phyloP scores from a whole-genome alignment of 352 stramenopile genomes.

The Phytophthora nicotianae region DNA sequence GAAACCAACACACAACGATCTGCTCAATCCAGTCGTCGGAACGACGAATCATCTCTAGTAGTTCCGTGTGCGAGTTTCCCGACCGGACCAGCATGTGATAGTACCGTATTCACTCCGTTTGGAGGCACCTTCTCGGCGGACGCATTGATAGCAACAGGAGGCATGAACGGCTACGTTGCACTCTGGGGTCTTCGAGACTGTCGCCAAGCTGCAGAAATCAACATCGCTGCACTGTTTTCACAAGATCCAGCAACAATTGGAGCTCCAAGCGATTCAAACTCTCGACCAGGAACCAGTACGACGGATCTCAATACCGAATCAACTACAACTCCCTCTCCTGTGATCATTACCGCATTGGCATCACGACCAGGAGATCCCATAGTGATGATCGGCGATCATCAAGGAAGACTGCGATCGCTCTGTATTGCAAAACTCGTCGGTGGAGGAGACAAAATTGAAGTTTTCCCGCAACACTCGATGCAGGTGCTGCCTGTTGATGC shows the following conservation, averaged over 20 bases:
- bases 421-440: constrained; percentile 61
- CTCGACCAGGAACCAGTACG: constrained; percentile 19
- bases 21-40: constrained; percentile 1
- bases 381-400: constrained; percentile 64
- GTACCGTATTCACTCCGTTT: constrained; percentile 58
- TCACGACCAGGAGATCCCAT: constrained; percentile 58
- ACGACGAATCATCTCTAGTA: constrained; percentile 39
- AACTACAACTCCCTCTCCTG: not conserved
- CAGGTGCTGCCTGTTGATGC: constrained; percentile 41
- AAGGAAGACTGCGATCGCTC: constrained; percentile 58
- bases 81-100: constrained; percentile 49
- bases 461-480: constrained; percentile 66
- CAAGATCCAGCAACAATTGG: constrained; percentile 20
- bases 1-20: constrained; percentile 24
- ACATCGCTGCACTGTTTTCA: constrained; percentile 49
- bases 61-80: constrained; percentile 56
- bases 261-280: constrained; percentile 1
- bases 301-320: constrained; percentile 1
- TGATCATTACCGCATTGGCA: constrained; percentile 56
- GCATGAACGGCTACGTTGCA: constrained; percentile 46
- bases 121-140: constrained; percentile 53
- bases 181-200: constrained; percentile 64
- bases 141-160: constrained; percentile 58
- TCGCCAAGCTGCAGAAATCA: constrained; percentile 41
- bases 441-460: constrained; percentile 48